These are phyloP conservation scores for Lepraria neglecta DNA, from an alignment of 495 filamentous ascomycete species.

Conservation along the genomic window DNA sequence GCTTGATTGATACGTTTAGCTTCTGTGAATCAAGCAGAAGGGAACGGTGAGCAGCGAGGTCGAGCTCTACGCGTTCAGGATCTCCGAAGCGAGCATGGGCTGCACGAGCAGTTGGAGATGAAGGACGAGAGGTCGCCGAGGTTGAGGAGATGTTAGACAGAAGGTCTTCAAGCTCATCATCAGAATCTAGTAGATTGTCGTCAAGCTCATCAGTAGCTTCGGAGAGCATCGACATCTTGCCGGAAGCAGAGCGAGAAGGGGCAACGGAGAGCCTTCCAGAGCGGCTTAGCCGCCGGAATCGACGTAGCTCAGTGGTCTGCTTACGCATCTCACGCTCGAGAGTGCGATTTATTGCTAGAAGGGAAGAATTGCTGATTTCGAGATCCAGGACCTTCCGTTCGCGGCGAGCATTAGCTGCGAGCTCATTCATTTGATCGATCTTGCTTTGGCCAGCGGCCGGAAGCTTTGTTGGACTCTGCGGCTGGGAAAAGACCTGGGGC, in stretches of 20 bases:
- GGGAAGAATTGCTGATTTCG: constrained; percentile 95
- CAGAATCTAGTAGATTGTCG: constrained; percentile 32
- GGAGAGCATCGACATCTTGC: constrained; percentile 30
- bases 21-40: constrained; percentile 82
- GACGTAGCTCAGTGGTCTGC: constrained; percentile 79
- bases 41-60: constrained; percentile 83
- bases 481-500: constrained; percentile 34
- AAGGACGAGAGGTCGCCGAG: constrained; percentile 30
- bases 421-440: constrained; percentile 53
- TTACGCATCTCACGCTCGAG: constrained; percentile 87
- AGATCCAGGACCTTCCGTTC: constrained; percentile 94
- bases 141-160: constrained; percentile 24
- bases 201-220: constrained; percentile 34
- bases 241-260: constrained; percentile 43
- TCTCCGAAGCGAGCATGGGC: constrained; percentile 48
- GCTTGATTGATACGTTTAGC: constrained; percentile 86
- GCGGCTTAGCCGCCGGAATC: constrained; percentile 74
- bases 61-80: constrained; percentile 69
- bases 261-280: constrained; percentile 62
- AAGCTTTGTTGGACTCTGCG: constrained; percentile 43
- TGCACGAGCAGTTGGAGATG: constrained; percentile 39
- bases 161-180: constrained; percentile 43
- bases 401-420: constrained; percentile 75
- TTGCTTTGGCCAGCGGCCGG: constrained; percentile 32
- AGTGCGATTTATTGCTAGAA: constrained; percentile 93